phyloP scores from a whole-genome alignment of 2,329 filamentous ascomycete genomes.

The Aureobasidium namibiae region DNA sequence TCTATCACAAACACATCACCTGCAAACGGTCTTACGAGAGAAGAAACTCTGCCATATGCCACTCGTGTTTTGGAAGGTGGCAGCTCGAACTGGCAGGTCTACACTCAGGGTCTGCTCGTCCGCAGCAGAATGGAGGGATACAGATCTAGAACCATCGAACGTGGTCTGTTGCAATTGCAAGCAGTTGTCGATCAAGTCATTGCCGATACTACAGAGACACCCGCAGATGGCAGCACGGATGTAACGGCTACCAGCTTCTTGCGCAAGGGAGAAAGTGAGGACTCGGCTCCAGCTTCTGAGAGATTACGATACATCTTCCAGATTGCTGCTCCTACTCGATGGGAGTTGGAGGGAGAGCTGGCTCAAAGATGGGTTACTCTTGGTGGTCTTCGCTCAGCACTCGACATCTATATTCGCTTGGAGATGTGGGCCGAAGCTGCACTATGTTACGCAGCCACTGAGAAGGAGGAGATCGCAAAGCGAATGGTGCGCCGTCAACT shows the following conservation, averaged over 20 bases:
- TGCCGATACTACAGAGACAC: slow-evolving; percentile 58
- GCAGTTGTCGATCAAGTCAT: slow-evolving; percentile 93
- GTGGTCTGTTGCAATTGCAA: slow-evolving; percentile 85
- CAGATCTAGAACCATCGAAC: slow-evolving; percentile 76
- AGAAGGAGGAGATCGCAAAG: slow-evolving; percentile 76
- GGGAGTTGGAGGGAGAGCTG: slow-evolving; percentile 90
- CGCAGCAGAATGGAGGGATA: slow-evolving; percentile 85
- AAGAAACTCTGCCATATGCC: slow-evolving; percentile 88
- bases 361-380: slow-evolving; percentile 87
- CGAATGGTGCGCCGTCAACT: slow-evolving; percentile 69
- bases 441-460: slow-evolving; percentile 71
- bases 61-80: slow-evolving; percentile 80
- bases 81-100: slow-evolving; percentile 94
- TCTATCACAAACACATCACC: slow-evolving; percentile 87
- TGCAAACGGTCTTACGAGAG: slow-evolving; percentile 75
- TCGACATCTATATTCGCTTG: slow-evolving; percentile 92
- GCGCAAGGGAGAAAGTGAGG: slow-evolving; percentile 62
- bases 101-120: slow-evolving; percentile 86
- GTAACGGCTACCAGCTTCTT: slow-evolving; percentile 66
- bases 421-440: slow-evolving; percentile 94
- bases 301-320: slow-evolving; percentile 78
- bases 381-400: slow-evolving; percentile 77
- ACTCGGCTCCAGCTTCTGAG: slow-evolving; percentile 69
- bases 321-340: slow-evolving; percentile 74
- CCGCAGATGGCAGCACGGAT: slow-evolving; percentile 20